phyloP scores from a whole-genome alignment of 2,329 filamentous ascomycete species.

The Fusarium domesticum region DNA sequence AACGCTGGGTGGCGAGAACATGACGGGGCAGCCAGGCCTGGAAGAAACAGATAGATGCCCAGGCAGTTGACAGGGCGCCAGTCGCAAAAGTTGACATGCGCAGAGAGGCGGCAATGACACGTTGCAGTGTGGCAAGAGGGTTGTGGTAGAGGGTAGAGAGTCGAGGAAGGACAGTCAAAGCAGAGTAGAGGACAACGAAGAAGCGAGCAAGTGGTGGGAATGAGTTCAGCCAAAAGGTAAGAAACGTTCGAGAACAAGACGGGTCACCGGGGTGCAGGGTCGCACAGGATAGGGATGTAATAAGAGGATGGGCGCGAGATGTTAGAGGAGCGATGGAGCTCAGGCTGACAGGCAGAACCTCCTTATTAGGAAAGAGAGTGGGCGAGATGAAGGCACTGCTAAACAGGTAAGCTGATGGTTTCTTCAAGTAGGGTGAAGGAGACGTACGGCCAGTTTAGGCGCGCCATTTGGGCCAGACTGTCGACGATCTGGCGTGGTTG shows the following conservation, averaged over 20 bases:
- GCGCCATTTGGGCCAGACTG: conserved; percentile 76
- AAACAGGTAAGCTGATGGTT: conserved; percentile 4
- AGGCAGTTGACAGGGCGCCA: conserved; percentile 78
- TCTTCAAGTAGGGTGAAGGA: neutral
- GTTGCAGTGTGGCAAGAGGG: conserved; percentile 65
- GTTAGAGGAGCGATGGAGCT: conserved; percentile 71
- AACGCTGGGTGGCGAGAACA: conserved; percentile 76
- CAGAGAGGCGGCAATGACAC: conserved; percentile 65
- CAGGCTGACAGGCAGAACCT: conserved; percentile 64
- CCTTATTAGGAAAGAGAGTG: conserved; percentile 74
- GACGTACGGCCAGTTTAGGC: conserved; percentile 76
- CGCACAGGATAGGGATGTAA: conserved; percentile 82
- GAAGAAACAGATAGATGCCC: conserved; percentile 89
- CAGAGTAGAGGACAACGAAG: conserved; percentile 71
- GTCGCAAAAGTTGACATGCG: conserved; percentile 72
- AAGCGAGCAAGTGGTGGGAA: conserved; percentile 77
- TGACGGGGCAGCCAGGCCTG: conserved; percentile 72
- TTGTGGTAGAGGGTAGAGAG: conserved; percentile 66
- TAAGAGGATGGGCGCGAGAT: conserved; percentile 80
- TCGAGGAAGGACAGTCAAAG: conserved; percentile 63
- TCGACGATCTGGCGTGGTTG: conserved; percentile 72
- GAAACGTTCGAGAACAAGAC: conserved; percentile 80
- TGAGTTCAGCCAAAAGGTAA: conserved; percentile 81
- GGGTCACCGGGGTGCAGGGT: conserved; percentile 84
- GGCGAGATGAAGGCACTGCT: conserved; percentile 73